Percentiles rank a stretch among this genome's conserved stretches.
These are phyloP conservation scores for Acacia acuminata DNA, from an alignment of 306 rosid genomes.

Conservation along the genomic window DNA sequence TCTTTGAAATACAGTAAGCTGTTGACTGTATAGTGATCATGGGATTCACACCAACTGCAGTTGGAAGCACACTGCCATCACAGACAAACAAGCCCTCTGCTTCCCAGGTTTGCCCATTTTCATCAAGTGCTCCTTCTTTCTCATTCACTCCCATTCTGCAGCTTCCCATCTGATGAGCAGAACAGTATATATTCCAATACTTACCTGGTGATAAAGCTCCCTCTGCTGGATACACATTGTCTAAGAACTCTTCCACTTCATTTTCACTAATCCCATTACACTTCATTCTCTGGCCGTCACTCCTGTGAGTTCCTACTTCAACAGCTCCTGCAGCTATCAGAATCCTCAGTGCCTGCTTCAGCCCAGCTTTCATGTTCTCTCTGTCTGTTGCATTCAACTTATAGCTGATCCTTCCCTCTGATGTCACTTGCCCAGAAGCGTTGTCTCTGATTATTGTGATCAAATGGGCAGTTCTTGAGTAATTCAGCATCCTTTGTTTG, in stretches of 20 bases:
- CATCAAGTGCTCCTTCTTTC: conserved; percentile 52
- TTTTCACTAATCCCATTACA: conserved; percentile 55
- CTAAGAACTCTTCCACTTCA: conserved; percentile 60
- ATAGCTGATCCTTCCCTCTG: conserved; percentile 38
- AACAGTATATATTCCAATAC: conserved; percentile 4
- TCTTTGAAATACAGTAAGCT: conserved; percentile 54
- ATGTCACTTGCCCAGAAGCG: conserved; percentile 4
- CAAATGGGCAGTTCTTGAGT: conserved; percentile 20
- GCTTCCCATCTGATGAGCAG: conserved; percentile 64
- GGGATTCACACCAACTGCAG: conserved; percentile 71
- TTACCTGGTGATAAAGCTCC: conserved; percentile 40
- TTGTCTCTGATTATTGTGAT: conserved; percentile 5
- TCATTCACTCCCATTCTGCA: conserved; percentile 60
- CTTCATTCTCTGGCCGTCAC: conserved; percentile 71
- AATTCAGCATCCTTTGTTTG: conserved; percentile 8
- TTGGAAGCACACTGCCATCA: conserved; percentile 62
- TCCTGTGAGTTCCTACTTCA: conserved; percentile 85
- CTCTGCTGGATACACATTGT: conserved; percentile 40
- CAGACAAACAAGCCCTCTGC: conserved; percentile 59
- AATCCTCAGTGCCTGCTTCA: conserved; percentile 73
- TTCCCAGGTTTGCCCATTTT: conserved; percentile 70
- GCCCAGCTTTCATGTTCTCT: conserved; percentile 67
- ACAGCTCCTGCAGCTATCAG: conserved; percentile 79
- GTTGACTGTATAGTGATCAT: conserved; percentile 69
- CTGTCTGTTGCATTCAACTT: conserved; percentile 51